These are phyloP conservation scores for Bertia moriformis DNA, from an alignment of 2,329 filamentous ascomycete species.

Conservation along the genomic window DNA sequence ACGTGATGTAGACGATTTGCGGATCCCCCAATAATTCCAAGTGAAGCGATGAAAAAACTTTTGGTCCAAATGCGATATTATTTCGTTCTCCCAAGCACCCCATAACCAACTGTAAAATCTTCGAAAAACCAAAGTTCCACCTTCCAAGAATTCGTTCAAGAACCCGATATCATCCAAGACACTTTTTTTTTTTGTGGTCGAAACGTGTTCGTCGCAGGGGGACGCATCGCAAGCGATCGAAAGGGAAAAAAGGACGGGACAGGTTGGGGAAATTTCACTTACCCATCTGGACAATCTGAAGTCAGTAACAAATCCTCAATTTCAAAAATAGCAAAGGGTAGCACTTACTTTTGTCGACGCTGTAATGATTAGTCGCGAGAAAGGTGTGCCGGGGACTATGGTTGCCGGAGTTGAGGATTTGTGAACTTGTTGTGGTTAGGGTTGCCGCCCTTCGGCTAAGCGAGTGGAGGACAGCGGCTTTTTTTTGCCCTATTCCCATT, in stretches of 20 bases:
- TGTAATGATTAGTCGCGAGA: not conserved
- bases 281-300: conserved; percentile 35
- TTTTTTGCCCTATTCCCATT: not conserved
- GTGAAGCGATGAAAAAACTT: not conserved
- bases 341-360: not conserved
- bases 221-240: not conserved
- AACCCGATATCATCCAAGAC: not conserved
- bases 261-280: conserved; percentile 22
- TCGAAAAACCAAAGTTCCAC: not conserved
- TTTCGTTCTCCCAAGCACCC: too few relatives aligned
- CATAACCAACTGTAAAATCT: too few relatives aligned
- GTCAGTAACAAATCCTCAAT: not conserved
- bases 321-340: not conserved
- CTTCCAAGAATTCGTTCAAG: not conserved
- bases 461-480: not conserved
- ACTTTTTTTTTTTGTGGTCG: too few relatives aligned
- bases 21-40: too few relatives aligned
- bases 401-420: not conserved
- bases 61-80: not conserved
- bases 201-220: not conserved
- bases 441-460: conserved; percentile 1
- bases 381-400: not conserved
- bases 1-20: too few relatives aligned
- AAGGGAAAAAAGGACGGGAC: conserved; percentile 3
- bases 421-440: not conserved